Percentiles rank a stretch among this genome's conserved stretches.
phyloP scores from a whole-genome alignment of 345 rosid species.

The Camelina neglecta region DNA sequence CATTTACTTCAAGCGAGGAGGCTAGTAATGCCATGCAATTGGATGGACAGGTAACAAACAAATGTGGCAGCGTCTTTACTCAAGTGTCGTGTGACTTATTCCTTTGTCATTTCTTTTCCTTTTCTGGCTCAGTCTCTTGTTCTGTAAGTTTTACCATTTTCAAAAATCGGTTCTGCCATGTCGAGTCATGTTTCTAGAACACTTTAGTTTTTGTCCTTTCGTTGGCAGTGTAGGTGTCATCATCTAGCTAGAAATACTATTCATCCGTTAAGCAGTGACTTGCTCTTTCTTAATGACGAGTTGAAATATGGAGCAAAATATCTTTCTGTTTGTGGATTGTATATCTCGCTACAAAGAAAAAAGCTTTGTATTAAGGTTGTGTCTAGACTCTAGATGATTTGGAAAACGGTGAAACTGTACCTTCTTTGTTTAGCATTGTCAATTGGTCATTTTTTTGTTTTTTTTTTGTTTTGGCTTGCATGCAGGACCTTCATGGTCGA shows the following conservation, averaged over 20 bases:
- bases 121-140: not conserved
- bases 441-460: conserved; percentile 57
- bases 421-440: not conserved
- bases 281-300: conserved; percentile 8
- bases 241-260: conserved; percentile 1
- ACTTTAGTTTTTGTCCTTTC: not conserved
- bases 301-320: not conserved
- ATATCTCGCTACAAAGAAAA: conserved; percentile 1
- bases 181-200: conserved; percentile 7
- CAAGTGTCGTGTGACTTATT: conserved; percentile 1
- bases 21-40: conserved; percentile 85
- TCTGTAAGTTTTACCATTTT: conserved; percentile 15
- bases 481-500: conserved; percentile 87
- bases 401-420: not conserved
- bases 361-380: not conserved
- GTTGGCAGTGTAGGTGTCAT: conserved; percentile 16
- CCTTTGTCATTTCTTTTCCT: not conserved
- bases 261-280: not conserved
- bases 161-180: not conserved
- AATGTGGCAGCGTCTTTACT: conserved; percentile 12
- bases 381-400: conserved; percentile 17
- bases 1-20: conserved; percentile 69
- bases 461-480: not conserved
- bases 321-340: conserved; percentile 6
- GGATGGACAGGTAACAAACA: conserved; percentile 82